These are phyloP conservation scores for Bipolaris cookei DNA, from an alignment of 2,329 filamentous ascomycete species.

Conservation along the genomic window DNA sequence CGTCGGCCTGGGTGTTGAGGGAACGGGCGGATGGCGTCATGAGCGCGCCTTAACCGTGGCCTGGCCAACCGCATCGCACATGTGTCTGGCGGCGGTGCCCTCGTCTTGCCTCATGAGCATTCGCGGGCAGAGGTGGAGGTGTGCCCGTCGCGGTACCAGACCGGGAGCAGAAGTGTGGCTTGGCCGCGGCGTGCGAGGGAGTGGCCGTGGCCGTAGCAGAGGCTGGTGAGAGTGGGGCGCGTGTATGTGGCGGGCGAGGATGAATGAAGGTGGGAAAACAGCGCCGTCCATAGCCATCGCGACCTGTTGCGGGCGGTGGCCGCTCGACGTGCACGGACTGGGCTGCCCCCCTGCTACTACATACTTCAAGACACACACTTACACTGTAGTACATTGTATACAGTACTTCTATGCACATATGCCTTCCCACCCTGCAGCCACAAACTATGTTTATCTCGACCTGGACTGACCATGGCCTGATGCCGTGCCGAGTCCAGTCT, in stretches of 20 bases:
- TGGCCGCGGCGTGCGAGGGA: slow-evolving; percentile 13
- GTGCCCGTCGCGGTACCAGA: slow-evolving; percentile 21
- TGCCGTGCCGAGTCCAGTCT: slow-evolving; percentile 22
- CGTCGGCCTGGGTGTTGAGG: slow-evolving; percentile 48
- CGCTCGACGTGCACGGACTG: slow-evolving; percentile 12
- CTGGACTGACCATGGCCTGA: slow-evolving; percentile 29
- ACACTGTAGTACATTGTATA: not conserved
- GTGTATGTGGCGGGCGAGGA: slow-evolving; percentile 8
- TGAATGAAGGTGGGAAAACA: slow-evolving; percentile 14
- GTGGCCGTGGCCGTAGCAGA: slow-evolving; percentile 14
- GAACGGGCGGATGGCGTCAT: slow-evolving; percentile 53
- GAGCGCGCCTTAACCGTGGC: slow-evolving; percentile 49
- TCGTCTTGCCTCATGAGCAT: slow-evolving; percentile 46
- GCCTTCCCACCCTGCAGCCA: not conserved
- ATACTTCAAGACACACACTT: not conserved
- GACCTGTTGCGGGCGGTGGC: slow-evolving; percentile 15
- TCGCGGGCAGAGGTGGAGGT: slow-evolving; percentile 26
- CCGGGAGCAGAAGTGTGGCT: slow-evolving; percentile 21
- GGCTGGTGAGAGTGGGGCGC: slow-evolving; percentile 23
- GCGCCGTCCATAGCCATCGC: slow-evolving; percentile 11
- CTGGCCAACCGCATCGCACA: slow-evolving; percentile 48
- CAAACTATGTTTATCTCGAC: no score
- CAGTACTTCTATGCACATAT: not conserved
- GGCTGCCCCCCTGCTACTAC: slow-evolving; percentile 3
- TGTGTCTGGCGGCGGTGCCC: slow-evolving; percentile 35